Conservation (phyloP, 352 stramenopile genomes). For the Saprolegnia parasitica region DNA sequence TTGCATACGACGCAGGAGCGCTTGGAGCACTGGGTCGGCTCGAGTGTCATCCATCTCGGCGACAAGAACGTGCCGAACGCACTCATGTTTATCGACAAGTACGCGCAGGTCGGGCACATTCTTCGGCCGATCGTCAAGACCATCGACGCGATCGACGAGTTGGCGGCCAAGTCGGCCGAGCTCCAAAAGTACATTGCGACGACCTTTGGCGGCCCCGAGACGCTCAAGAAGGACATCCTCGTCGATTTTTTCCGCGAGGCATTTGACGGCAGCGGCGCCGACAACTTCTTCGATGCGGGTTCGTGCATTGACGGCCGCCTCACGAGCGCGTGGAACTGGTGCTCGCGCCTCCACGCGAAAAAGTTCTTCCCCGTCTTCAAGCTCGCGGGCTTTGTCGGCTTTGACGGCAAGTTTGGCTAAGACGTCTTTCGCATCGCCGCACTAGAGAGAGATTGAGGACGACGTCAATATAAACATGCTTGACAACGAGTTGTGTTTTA, state of each 20-base stretch:
- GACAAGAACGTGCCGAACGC: slow-evolving; percentile 98
- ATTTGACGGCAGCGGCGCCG: slow-evolving; percentile 92
- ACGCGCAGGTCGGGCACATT: slow-evolving; percentile 91
- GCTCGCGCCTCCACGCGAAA: slow-evolving; percentile 91
- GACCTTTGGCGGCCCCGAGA: slow-evolving; percentile 81
- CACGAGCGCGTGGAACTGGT: slow-evolving; percentile 98
- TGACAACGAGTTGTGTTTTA: no score
- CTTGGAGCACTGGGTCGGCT: slow-evolving; percentile 88
- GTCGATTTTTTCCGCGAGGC: slow-evolving; percentile 95
- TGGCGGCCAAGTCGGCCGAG: slow-evolving; percentile 45
- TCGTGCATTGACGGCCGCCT: slow-evolving; percentile 96
- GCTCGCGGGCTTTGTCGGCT: slow-evolving; percentile 93
- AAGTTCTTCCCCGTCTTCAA: slow-evolving; percentile 95
- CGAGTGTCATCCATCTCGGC: slow-evolving; percentile 94
- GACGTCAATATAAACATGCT: no score
- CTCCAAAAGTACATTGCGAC: slow-evolving; percentile 57
- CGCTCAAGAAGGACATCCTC: slow-evolving; percentile 88
- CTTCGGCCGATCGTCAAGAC: slow-evolving; percentile 85
- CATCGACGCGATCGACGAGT: slow-evolving; percentile 60
- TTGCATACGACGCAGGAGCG: slow-evolving; percentile 72
- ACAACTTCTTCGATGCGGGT: slow-evolving; percentile 95
- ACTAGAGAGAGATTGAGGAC: neutral
- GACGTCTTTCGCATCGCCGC: no score
- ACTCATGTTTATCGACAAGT: slow-evolving; percentile 99
- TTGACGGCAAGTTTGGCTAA: slow-evolving; percentile 94